phyloP scores from a whole-genome alignment of 129 eudicot genomes.

The Rutidosis leptorrhynchoides region DNA sequence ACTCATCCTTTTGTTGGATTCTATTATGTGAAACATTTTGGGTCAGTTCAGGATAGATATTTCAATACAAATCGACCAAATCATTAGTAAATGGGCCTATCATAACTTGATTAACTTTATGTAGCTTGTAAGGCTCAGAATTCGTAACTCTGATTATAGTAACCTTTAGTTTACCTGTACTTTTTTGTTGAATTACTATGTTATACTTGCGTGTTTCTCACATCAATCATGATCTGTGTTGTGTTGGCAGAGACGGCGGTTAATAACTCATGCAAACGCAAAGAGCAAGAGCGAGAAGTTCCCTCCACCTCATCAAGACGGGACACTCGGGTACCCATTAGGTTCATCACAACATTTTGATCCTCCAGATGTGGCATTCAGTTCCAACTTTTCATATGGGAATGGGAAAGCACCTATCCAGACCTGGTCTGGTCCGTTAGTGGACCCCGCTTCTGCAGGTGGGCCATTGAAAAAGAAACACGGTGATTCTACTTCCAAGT shows the following conservation, averaged over 20 bases:
- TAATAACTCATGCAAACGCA: conserved; percentile 79
- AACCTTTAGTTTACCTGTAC: background rate
- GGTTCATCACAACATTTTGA: conserved; percentile 66
- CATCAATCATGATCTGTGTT: background rate
- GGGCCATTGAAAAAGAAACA: conserved; percentile 50
- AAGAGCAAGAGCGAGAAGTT: conserved; percentile 95
- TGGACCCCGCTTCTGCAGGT: conserved; percentile 47
- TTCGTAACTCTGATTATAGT: background rate
- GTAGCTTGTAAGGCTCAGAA: background rate
- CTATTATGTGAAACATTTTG: background rate
- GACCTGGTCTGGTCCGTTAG: conserved; percentile 80
- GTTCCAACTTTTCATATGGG: conserved; percentile 54
- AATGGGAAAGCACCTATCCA: conserved; percentile 57
- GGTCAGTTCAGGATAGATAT: background rate
- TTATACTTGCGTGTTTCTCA: background rate
- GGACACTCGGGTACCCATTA: conserved; percentile 67
- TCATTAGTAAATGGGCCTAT: background rate
- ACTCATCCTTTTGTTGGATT: background rate
- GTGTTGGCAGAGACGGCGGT: conserved; percentile 65
- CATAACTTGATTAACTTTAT: background rate
- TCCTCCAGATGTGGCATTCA: conserved; percentile 81
- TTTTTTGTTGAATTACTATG: background rate
- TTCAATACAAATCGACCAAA: background rate
- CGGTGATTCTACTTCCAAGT: conserved; percentile 24
- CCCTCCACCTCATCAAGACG: conserved; percentile 94